A percentile compares a stretch with the other conserved stretches of the same genome.
Conservation (phyloP, 2,329 filamentous ascomycete genomes). For the Colletotrichum scovillei region DNA sequence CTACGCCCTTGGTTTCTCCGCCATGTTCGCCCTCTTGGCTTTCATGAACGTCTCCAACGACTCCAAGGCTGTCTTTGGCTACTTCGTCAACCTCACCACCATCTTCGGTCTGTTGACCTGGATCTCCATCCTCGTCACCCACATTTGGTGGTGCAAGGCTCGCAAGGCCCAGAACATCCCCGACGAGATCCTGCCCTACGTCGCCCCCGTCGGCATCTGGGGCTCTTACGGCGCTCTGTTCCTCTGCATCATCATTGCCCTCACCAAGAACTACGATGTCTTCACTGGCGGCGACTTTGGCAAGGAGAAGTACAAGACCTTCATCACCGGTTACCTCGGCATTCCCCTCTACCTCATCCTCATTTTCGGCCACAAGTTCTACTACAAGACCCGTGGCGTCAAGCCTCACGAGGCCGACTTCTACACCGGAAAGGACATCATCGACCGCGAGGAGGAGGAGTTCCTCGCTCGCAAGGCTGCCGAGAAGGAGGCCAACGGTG, state of each 20-base stretch:
- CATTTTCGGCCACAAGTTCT: conserved; percentile 75
- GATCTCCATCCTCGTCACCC: conserved; percentile 75
- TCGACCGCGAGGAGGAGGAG: conserved; percentile 78
- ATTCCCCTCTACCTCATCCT: conserved; percentile 79
- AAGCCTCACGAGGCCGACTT: conserved; percentile 73
- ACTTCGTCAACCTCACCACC: conserved; percentile 76
- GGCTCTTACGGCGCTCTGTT: conserved; percentile 76
- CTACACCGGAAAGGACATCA: conserved; percentile 77
- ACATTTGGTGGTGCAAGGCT: conserved; percentile 74
- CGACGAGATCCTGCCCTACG: conserved; percentile 68
- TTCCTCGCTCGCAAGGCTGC: conserved; percentile 69
- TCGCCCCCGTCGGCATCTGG: conserved; percentile 76
- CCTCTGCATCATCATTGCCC: conserved; percentile 77
- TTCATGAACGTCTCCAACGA: conserved; percentile 72
- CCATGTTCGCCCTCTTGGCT: conserved; percentile 73
- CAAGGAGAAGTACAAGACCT: conserved; percentile 70
- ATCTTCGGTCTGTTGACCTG: conserved; percentile 75
- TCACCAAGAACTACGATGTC: conserved; percentile 86
- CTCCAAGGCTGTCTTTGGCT: conserved; percentile 52
- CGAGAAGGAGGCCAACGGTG: conserved; percentile 39
- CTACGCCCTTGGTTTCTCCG: conserved; percentile 70
- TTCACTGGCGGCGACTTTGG: conserved; percentile 67
- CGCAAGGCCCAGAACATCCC: conserved; percentile 70
- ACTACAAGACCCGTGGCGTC: conserved; percentile 64
- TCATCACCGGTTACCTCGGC: conserved; percentile 81